phyloP scores from a whole-genome alignment of 139 green algal genomes.

The Picochlorum costavermella region DNA sequence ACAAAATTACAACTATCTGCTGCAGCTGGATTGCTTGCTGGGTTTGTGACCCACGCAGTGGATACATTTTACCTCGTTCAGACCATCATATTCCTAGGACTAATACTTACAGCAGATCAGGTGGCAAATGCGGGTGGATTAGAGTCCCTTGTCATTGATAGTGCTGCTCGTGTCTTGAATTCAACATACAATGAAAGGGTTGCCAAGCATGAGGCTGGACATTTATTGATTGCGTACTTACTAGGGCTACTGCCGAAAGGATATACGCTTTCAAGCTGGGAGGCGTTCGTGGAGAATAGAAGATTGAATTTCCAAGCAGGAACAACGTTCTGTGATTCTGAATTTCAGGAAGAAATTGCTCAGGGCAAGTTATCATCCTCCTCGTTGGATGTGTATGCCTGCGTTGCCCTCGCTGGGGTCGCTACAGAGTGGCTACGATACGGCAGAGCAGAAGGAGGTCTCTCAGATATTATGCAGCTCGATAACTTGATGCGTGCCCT shows the following conservation, averaged over 20 bases:
- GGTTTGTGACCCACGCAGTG: slow-evolving; percentile 19
- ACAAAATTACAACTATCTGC: slow-evolving; percentile 37
- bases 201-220: slow-evolving; percentile 80
- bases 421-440: slow-evolving; percentile 81
- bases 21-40: slow-evolving; percentile 48
- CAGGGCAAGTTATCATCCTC: slow-evolving; percentile 46
- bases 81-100: slow-evolving; percentile 23
- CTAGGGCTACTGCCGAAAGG: slow-evolving; percentile 75
- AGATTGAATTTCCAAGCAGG: slow-evolving; percentile 92
- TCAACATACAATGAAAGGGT: slow-evolving; percentile 54
- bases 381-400: slow-evolving; percentile 68
- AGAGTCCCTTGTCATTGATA: slow-evolving; percentile 72
- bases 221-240: slow-evolving; percentile 93
- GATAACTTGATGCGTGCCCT: slow-evolving; percentile 67
- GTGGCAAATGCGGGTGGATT: slow-evolving; percentile 51
- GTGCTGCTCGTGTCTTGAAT: slow-evolving; percentile 40
- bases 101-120: slow-evolving; percentile 36
- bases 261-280: slow-evolving; percentile 79
- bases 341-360: slow-evolving; percentile 75
- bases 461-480: slow-evolving; percentile 85
- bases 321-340: slow-evolving; percentile 83
- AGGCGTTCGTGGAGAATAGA: slow-evolving; percentile 71
- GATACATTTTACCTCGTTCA: slow-evolving; percentile 32
- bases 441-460: slow-evolving; percentile 78
- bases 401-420: slow-evolving; percentile 80